Evolutionary conservation across 768 basidiomycete species (phyloP).

Genomic region (Phaffia australis): DNA sequence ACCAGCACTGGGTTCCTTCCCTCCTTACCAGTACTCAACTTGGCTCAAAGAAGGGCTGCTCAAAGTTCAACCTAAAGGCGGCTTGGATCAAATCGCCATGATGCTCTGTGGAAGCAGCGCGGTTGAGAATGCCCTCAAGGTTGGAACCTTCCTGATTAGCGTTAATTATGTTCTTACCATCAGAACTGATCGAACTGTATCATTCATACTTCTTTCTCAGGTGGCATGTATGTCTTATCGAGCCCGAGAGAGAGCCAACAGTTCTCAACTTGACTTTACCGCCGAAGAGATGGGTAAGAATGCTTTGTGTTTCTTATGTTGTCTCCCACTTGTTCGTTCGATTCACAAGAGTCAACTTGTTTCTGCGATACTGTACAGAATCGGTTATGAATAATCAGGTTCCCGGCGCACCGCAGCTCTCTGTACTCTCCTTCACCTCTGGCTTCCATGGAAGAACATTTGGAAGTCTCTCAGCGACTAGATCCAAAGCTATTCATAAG

Average conservation of each 20-base stretch:
- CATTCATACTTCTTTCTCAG: background rate
- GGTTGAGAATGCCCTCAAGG: conserved; percentile 41
- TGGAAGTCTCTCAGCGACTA: conserved; percentile 39
- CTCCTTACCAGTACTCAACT: conserved; percentile 35
- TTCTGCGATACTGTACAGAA: conserved; percentile 22
- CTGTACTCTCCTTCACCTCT: conserved; percentile 39
- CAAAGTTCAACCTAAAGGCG: conserved; percentile 38
- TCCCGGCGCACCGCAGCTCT: conserved; percentile 39
- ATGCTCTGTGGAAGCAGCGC: conserved; percentile 34
- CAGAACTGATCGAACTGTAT: background rate
- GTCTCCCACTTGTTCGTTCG: background rate
- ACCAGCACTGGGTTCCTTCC: conserved; percentile 42
- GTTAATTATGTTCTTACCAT: too few species aligned
- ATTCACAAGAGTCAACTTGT: background rate
- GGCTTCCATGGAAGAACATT: conserved; percentile 43
- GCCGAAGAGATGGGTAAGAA: conserved; percentile 35
- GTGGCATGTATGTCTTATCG: conserved; percentile 38
- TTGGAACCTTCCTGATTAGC: background rate
- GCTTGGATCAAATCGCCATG: conserved; percentile 39
- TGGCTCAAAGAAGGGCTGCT: conserved; percentile 37
- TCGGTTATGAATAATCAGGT: conserved; percentile 40
- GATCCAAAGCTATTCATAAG: conserved; percentile 43
- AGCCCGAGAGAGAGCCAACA: conserved; percentile 32
- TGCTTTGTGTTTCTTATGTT: background rate
- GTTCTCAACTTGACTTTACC: conserved; percentile 31